Conservation (phyloP, 179 eudicot species). For the Beta macrorhiza region DNA sequence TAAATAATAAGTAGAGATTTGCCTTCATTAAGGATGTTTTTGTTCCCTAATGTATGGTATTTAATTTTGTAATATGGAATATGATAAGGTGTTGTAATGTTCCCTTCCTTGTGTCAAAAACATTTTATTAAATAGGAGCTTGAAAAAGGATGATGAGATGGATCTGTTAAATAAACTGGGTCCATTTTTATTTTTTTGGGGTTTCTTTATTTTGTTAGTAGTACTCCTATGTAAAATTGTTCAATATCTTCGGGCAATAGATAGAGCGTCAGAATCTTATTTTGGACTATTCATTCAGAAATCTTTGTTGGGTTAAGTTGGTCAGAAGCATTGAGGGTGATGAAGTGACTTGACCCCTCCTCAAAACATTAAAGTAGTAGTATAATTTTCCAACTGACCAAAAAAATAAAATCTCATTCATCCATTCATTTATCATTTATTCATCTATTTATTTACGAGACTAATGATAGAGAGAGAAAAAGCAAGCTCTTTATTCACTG, state of each 20-base stretch:
- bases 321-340: conserved; percentile 28
- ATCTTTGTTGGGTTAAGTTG: conserved; percentile 37
- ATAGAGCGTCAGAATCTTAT: conserved; percentile 25
- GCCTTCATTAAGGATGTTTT: conserved; percentile 22
- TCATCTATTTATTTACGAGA: not conserved
- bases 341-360: conserved; percentile 35
- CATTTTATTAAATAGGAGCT: conserved; percentile 1
- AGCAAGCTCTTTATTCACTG: conserved; percentile 20
- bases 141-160: conserved; percentile 13
- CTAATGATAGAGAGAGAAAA: not conserved
- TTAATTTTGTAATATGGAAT: conserved; percentile 5
- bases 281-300: conserved; percentile 30
- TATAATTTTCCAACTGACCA: too few relatives aligned
- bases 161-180: not conserved
- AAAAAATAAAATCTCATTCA: not conserved
- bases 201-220: too few relatives aligned
- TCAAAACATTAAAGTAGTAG: conserved; percentile 13
- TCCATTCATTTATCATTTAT: not conserved
- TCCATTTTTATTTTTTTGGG: not conserved
- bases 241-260: not conserved
- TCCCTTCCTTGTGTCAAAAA: not conserved
- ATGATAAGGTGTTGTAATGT: not conserved
- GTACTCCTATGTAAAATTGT: not conserved
- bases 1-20: not conserved
- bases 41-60: conserved; percentile 18